Base-by-base conservation (phyloP, 192 early-diverging fungal genomes). In the Dispira parvispora region DNA sequence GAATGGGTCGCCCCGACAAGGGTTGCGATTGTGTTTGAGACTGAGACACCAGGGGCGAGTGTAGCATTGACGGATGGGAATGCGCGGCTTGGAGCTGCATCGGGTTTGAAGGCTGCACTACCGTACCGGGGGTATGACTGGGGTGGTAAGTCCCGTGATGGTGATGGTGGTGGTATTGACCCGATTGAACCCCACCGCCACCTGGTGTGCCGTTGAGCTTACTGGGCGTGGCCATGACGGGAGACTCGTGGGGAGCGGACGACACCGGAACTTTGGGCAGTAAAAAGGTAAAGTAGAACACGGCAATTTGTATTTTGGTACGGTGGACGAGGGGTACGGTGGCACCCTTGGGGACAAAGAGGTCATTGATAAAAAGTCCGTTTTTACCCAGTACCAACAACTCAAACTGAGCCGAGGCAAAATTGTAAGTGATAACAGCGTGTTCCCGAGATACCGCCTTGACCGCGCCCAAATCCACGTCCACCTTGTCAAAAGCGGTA, bases 361-460 rank as follows among this genome's bases (percentile, higher is more conserved):
- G 76, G 52, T 86, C 88, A 69, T 94, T 84, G n/a, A 94, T 82
- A 69, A 86, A 79, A 26, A 84, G 84, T 8, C 92, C 92, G 75
- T 95, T 95, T 64, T 90, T 90, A 12, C 92, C 92, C 66, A 84
- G 78, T 18, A 92, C 85, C 68, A 80, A 78, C 71, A 95, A 69
- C 70, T 95, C 92, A 73, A 91, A 95, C 26, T 79, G 73, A 64
- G 86, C 81, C 20, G 72, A 82, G 28, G 76, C 71, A 72, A 89
- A 90, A 75, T 89, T 95, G 77, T 88, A 95, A 67, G 80, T 79
- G 18, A 95, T 84, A 21, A 82, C 78, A 14, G 89, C 90, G 58
- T 95, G 92, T 67, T 84, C 78, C 25, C 92, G 75, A 10, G 92
- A 95, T 43, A 95, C 86, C 1, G 85, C 80, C 65, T 95, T 92